These are phyloP conservation scores for Diaporthe citrichinensis DNA, from an alignment of 2,329 filamentous ascomycete species.

Conservation along the genomic window DNA sequence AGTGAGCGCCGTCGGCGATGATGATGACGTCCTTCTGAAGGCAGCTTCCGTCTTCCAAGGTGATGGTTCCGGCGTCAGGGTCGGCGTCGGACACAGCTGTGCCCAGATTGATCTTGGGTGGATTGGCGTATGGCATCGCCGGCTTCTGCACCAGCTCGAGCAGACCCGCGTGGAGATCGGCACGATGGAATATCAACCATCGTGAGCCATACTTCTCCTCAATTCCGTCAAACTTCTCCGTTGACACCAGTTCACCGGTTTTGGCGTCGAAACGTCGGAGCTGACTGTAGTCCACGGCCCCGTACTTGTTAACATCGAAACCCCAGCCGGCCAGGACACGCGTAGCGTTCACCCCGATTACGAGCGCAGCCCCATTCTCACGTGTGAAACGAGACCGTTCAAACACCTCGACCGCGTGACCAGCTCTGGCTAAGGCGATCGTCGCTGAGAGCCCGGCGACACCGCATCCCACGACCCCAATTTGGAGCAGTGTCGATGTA, in stretches of 20 bases:
- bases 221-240: neutral
- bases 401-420: conserved; percentile 23
- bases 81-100: conserved; percentile 15
- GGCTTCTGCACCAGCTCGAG: conserved; percentile 15
- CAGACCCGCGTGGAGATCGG: conserved; percentile 22
- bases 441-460: conserved; percentile 13
- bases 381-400: conserved; percentile 17
- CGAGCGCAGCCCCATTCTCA: conserved; percentile 17
- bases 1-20: conserved; percentile 23
- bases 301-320: conserved; percentile 23
- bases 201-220: conserved; percentile 22
- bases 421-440: conserved; percentile 14
- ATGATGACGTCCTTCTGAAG: conserved; percentile 11
- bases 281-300: conserved; percentile 19
- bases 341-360: conserved; percentile 23
- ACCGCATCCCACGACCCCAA: conserved; percentile 12
- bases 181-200: conserved; percentile 19
- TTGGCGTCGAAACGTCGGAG: conserved; percentile 20
- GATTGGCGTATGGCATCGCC: neutral
- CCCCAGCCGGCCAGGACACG: conserved; percentile 21
- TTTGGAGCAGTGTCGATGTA: neutral
- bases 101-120: conserved; percentile 13
- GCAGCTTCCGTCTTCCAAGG: neutral
- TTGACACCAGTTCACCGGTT: conserved; percentile 5
- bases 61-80: neutral